Evolutionary conservation across 139 green algal species (phyloP).

Genomic region (Chlorella sorokiniana): DNA sequence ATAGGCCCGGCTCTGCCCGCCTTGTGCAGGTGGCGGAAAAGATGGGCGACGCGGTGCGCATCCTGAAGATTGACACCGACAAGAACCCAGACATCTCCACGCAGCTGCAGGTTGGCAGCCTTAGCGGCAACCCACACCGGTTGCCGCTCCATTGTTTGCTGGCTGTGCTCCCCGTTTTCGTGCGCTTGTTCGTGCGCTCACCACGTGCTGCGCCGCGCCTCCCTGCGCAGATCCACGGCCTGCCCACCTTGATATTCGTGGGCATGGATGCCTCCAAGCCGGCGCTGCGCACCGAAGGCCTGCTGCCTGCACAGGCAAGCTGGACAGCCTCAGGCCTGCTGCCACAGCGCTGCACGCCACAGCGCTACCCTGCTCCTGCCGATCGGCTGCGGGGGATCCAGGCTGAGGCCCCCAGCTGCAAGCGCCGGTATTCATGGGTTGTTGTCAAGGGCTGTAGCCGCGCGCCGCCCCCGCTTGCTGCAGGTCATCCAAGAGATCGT

Average conservation of each 20-base stretch:
- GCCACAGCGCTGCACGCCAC: not conserved
- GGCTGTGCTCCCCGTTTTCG: not conserved
- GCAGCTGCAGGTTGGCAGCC: conserved; percentile 63
- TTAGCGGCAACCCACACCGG: no score
- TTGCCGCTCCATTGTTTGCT: no score
- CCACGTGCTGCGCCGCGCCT: no score
- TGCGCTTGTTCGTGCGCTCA: no score
- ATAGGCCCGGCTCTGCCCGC: no score
- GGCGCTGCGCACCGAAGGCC: conserved; percentile 88
- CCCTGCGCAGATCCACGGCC: conserved; percentile 85
- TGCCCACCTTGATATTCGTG: conserved; percentile 95
- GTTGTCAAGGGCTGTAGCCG: not conserved
- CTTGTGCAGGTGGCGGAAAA: conserved; percentile 66
- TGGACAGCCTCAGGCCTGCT: not conserved
- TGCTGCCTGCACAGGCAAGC: conserved; percentile 69
- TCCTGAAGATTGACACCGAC: conserved; percentile 96
- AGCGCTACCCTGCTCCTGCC: not conserved
- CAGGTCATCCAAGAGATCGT: conserved; percentile 35
- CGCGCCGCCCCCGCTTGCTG: not conserved
- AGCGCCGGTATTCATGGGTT: not conserved
- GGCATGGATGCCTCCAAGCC: conserved; percentile 83
- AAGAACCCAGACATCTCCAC: conserved; percentile 82
- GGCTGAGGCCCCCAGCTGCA: not conserved
- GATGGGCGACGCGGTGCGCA: conserved; percentile 72
- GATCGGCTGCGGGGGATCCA: no score